Base-by-base conservation (phyloP, 495 filamentous ascomycete species). In the Daldinia childiae region DNA sequence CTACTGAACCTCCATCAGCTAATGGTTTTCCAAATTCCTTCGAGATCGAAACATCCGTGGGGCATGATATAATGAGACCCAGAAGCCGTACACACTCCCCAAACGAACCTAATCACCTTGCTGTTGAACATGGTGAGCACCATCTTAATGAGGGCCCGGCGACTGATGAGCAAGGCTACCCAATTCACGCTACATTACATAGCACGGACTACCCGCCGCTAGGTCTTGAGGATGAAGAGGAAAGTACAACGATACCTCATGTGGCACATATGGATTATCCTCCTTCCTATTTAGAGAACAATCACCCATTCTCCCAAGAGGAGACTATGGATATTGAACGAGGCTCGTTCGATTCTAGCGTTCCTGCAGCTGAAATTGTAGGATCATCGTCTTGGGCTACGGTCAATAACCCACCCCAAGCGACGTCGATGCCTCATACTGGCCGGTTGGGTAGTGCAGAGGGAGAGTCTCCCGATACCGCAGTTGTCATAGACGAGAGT, bases 21-120 rank as follows among this genome's bases (percentile, higher is more conserved):
- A 21, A 54, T 50, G 26, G 26, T 15, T 62, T 69, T 32, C 14
- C 41, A 32, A 48, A 36, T 36, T 34, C 27, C 0, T 68, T 64
- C 45, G 61, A 41, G 45, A 55, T 17, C 11, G 54, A 50, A 9
- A 36, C 39, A 30, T 30, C 52, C 4, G 19, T 17, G 32, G 55
- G 43, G 15, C 45, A 59, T 24, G 56, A 34, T 24, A 29, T 5
- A 58, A 43, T 52, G 8, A 45, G 50, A 58, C 17, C 65, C 15
- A 27, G 32, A 36, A 62, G 41, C 26, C 64, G 6, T 36, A 56
- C 51, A 17, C 65, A 66, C 26, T 69, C 70, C 14, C 70, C 65
- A 52, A 57, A 43, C 38, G 52, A 77, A 75, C 21, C 79, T 56
- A 59, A 76, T 62, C n/a, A 81, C 51, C 69, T 76, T 34, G 32